A percentile compares a stretch with the other conserved stretches of the same genome.
Conservation (phyloP, 352 stramenopile species). For the Pythium scleroteichum region DNA sequence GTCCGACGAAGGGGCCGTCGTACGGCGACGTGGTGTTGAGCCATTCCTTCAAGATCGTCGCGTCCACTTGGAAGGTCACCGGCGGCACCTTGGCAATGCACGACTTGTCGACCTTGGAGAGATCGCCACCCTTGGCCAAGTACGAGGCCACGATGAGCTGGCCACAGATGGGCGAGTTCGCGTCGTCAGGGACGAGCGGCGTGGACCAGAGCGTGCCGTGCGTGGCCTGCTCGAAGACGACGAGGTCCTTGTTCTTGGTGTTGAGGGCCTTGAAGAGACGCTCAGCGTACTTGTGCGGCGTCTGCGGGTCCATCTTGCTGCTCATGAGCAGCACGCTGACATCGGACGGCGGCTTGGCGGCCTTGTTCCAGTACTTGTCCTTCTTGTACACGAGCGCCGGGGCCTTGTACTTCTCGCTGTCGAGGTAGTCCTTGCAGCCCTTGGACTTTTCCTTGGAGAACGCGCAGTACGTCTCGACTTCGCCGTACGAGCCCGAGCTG, state of each 20-base stretch:
- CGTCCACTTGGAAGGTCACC: conserved; percentile 25
- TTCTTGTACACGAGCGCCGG: conserved; percentile 26
- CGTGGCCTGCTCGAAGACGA: conserved; percentile 45
- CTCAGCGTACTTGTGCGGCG: conserved; percentile 38
- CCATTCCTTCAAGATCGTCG: conserved; percentile 47
- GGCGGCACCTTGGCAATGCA: conserved; percentile 37
- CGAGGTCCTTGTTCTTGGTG: conserved; percentile 37
- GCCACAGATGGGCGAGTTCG: conserved; percentile 33
- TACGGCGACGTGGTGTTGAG: conserved; percentile 43
- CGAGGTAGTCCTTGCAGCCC: conserved; percentile 40
- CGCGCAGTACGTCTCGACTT: conserved; percentile 48
- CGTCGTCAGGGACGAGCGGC: conserved; percentile 22
- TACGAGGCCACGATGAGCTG: conserved; percentile 43
- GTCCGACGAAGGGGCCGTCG: conserved; percentile 33
- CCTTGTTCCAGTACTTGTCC: conserved; percentile 42
- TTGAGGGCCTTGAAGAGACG: conserved; percentile 30
- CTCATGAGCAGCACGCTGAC: conserved; percentile 44
- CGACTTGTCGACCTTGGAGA: conserved; percentile 36
- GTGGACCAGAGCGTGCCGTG: conserved; percentile 39
- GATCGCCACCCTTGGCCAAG: conserved; percentile 27
- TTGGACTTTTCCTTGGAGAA: conserved; percentile 50
- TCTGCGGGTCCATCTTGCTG: conserved; percentile 46
- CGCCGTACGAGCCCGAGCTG: conserved; percentile 26
- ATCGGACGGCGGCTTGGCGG: conserved; percentile 31
- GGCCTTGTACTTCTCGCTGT: conserved; percentile 15